Evolutionary conservation across 768 basidiomycete genomes (phyloP), one percentile per base, ranked within the genome.

Genomic region (Lanmaoa rubissima): DNA sequence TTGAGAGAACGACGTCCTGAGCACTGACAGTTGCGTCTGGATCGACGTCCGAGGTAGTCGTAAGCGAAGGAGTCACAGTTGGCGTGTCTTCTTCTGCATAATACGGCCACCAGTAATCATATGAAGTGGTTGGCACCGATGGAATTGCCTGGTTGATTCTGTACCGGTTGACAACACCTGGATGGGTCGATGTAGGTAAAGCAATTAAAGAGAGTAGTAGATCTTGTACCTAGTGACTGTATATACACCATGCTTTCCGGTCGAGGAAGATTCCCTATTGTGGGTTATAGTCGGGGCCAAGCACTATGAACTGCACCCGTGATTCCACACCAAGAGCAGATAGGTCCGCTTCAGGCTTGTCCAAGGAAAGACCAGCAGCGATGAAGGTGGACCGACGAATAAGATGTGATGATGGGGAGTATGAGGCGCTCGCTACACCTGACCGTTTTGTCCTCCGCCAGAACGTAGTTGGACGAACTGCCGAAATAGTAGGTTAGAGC

Each of bases 381-480:
- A 91, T 81, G 65, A 88, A 90, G 2, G 89, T 90, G 5, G 87
- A 85, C 6, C 89, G 83, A 39, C 90, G 87, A 46, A 91, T 79
- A 55, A 88, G 82, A 67, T 88, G 84, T 0, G 82, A 82, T 0
- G 87, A 80, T 0, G 89, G 89, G 7, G 90, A 88, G 66, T 88
- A 90, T 0, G 82, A 85, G 7, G 87, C 81, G 5, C 78, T 80
- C 45, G 86, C 79, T 1, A 91, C 87, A 16, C 88, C 90, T 19
- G 87, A 88, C 14, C 85, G 82, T 32, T 74, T 79, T 2, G 86
- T 89, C 60, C 83, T 85, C 34, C 87, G 79, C 90, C 90, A 92
- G 68, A 92, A 90, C 0, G 90, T 87, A 8, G 83, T 88, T 0
- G 90, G 89, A n/a, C 90, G 86, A 36, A 90, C 89, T 91, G 58